Evolutionary conservation across 176 grass and related monocot species (phyloP), one percentile per base, ranked within the genome.

Genomic region (Olyra latifolia): DNA sequence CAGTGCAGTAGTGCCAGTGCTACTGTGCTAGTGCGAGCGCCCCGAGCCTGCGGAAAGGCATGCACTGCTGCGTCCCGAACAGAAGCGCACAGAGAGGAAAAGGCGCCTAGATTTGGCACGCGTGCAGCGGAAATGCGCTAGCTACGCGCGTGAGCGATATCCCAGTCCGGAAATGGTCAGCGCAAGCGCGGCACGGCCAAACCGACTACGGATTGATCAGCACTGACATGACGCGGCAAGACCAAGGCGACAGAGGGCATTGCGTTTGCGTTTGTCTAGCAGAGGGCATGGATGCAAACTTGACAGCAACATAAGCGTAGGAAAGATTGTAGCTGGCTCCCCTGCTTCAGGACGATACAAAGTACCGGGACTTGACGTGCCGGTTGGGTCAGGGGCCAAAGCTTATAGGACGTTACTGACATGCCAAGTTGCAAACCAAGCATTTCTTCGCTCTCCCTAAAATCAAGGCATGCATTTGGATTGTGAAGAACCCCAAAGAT

Each of bases 41-140:
- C n/a, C n/a, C n/a, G n/a, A n/a, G n/a, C n/a, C n/a, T n/a, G n/a
- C n/a, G n/a, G n/a, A n/a, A 71, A 11, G 14, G 27, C 40, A 28
- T 41, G 6, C 17, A 5, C 22, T 27, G 14, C 23, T 47, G 2
- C 13, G 6, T 4, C 35, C 3, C 32, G 35, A 58, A 15, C 35
- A 43, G 10, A 6, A 39, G 61, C 46, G n/a, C n/a, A 55, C 47
- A 13, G 53, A 80, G 63, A 38, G 12, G 30, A 6, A 41, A 79
- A 54, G 76, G 76, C 10, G 75, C 16, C 24, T 54, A 73, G 77
- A 56, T 80, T 41, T 12, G 63, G 35, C 40, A 24, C 63, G 77
- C 77, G 35, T 80, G 77, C 63, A 55, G 50, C 48, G 9, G 32
- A 42, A 20, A 66, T 40, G 47, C 76, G 41, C 76, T 67, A 32